Base-by-base conservation (phyloP, 2,329 filamentous ascomycete species). In the Xylariomycetidae sp. region DNA sequence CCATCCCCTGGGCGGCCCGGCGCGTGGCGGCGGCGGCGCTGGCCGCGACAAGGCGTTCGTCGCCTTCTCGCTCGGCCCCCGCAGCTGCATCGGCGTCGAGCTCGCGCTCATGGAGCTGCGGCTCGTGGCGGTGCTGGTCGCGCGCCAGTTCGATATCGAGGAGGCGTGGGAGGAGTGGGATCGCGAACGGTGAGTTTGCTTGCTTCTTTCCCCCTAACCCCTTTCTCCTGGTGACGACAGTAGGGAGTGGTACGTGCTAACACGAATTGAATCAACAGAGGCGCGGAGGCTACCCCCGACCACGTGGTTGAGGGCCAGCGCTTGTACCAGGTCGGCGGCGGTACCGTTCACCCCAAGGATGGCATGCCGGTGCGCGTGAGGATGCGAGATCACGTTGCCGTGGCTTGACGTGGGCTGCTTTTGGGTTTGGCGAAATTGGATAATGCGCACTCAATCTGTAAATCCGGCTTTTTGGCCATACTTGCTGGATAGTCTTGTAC, bases 21-120 rank as follows among this genome's bases (percentile, higher is more conserved):
- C 1, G 25, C 32, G n/a, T n/a, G n/a, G n/a, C n/a, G n/a, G n/a
- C n/a, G n/a, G n/a, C n/a, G n/a, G n/a, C n/a, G n/a, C n/a, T n/a
- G n/a, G n/a, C n/a, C n/a, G n/a, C 15, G 48, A 46, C 29, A 61
- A 65, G 34, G 70, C 71, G 0, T 78, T 64, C 62, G 57, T 68
- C 6, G 63, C 70, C 0, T 79, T 79, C 46, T 65, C 67, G 27
- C 58, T 67, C 14, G 74, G 74, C 0, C 66, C 67, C 4, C 51
- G 74, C 8, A 70, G 67, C 26, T 79, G 74, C 39, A 67, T 79
- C 20, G 75, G 74, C 0, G 67, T 76, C 52, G 65, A 72, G 39
- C 55, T 79, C 27, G 74, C 68, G 3, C 62, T 72, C 51, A 59
- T 70, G 23, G 67, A 77, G 53, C 57, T 70, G 17, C 67, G 65